Conservation (phyloP, 2,329 filamentous ascomycete species). For the Septoria linicola region DNA sequence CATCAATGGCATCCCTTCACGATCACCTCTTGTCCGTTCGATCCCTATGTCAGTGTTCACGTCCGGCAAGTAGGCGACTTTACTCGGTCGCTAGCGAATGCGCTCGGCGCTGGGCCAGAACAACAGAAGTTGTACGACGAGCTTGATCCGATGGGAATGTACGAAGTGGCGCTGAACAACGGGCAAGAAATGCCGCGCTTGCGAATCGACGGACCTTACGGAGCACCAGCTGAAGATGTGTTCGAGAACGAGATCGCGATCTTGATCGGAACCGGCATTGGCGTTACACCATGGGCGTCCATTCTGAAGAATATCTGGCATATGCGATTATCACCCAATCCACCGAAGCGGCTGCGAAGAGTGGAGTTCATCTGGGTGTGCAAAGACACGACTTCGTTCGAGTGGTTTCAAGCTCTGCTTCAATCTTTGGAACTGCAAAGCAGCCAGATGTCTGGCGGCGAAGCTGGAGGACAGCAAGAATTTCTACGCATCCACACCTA, state of each 20-base stretch:
- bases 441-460: slow-evolving; percentile 53
- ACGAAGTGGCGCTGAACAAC: slow-evolving; percentile 92
- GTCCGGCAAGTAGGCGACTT: slow-evolving; percentile 97
- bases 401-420: slow-evolving; percentile 96
- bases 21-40: slow-evolving; percentile 95
- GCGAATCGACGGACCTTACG: slow-evolving; percentile 92
- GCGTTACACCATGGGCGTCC: slow-evolving; percentile 81
- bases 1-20: slow-evolving; percentile 99
- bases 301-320: slow-evolving; percentile 99
- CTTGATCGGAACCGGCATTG: slow-evolving; percentile 81
- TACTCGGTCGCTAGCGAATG: slow-evolving; percentile 87
- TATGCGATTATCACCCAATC: slow-evolving; percentile 83
- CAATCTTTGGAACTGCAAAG: slow-evolving; percentile 88
- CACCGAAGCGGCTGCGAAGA: slow-evolving; percentile 81
- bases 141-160: slow-evolving; percentile 92
- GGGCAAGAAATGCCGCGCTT: slow-evolving; percentile 88
- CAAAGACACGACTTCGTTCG: slow-evolving; percentile 91
- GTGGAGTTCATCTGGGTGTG: slow-evolving; percentile 99
- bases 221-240: slow-evolving; percentile 94
- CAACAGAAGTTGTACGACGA: slow-evolving; percentile 88
- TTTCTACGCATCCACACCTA: slow-evolving; percentile 99
- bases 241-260: slow-evolving; percentile 90
- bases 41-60: slow-evolving; percentile 91
- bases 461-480: slow-evolving; percentile 61
- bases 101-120: slow-evolving; percentile 83